These are phyloP conservation scores for Papiliotrema terrestris DNA, from an alignment of 1,284 basidiomycete genomes.

Conservation along the genomic window DNA sequence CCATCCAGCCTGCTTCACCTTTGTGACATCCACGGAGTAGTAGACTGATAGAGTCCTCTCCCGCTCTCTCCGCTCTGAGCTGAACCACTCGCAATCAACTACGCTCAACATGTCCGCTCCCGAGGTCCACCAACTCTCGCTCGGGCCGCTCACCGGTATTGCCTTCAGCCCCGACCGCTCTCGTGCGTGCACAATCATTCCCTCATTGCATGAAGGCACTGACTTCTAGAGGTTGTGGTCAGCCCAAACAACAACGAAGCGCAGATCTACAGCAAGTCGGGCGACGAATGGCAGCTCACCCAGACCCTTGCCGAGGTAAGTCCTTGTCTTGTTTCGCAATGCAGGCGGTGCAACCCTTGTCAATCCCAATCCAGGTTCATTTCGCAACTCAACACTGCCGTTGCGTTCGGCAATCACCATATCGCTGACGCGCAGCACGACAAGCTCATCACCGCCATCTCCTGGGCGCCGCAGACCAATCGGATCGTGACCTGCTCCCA, in stretches of 20 bases:
- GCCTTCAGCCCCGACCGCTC: conserved; percentile 86
- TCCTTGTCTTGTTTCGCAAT: conserved; percentile 3
- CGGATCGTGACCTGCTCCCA: conserved; percentile 97
- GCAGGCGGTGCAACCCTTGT: too few species aligned
- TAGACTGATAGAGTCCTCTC: conserved; percentile 32
- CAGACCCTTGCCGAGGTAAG: conserved; percentile 82
- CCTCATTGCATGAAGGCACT: not conserved
- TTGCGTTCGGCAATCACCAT: too few species aligned
- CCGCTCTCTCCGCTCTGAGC: too few species aligned
- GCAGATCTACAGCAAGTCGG: conserved; percentile 69
- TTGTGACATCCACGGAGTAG: conserved; percentile 5
- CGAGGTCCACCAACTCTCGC: conserved; percentile 72
- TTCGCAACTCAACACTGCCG: too few species aligned
- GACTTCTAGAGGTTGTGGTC: conserved; percentile 72
- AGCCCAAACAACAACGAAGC: conserved; percentile 88
- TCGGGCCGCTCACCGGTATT: conserved; percentile 83
- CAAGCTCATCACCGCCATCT: conserved; percentile 96
- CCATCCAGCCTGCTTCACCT: not conserved
- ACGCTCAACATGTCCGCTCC: conserved; percentile 78
- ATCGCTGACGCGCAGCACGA: conserved; percentile 70
- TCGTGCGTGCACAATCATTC: conserved; percentile 56
- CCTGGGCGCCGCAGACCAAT: conserved; percentile 96
- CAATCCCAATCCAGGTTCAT: too few species aligned
- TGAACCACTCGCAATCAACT: too few species aligned
- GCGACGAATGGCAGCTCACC: conserved; percentile 66